phyloP scores from a whole-genome alignment of 2,329 filamentous ascomycete genomes.

The Clathrospora elynae region DNA sequence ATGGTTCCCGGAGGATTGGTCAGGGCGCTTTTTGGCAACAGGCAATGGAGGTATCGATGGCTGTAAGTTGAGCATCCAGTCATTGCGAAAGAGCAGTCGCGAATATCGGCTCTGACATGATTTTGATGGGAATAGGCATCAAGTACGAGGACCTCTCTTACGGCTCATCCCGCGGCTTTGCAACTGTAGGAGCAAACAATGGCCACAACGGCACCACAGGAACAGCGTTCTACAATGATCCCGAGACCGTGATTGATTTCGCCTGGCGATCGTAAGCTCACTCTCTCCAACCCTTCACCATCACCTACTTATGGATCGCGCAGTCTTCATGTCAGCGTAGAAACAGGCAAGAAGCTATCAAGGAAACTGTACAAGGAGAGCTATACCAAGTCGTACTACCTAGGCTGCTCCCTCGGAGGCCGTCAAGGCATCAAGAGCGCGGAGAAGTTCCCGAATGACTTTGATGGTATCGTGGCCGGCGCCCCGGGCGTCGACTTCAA shows the following conservation, averaged over 20 bases:
- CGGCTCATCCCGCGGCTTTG: conserved; percentile 44
- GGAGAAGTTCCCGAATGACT: conserved; percentile 40
- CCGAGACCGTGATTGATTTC: conserved; percentile 56
- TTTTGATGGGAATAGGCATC: conserved; percentile 40
- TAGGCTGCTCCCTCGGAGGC: conserved; percentile 44
- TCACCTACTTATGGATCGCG: not conserved
- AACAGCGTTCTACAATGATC: conserved; percentile 51
- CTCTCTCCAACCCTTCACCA: too few relatives aligned
- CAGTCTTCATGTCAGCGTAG: conserved; percentile 48
- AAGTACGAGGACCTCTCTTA: conserved; percentile 51
- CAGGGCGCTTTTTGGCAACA: conserved; percentile 46
- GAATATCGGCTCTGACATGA: too few relatives aligned
- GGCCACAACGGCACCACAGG: conserved; percentile 54
- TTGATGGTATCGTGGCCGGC: conserved; percentile 44
- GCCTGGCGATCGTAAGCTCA: conserved; percentile 48
- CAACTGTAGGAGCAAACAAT: conserved; percentile 49
- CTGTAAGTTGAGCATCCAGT: conserved; percentile 37
- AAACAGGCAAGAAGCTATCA: conserved; percentile 47
- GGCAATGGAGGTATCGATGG: conserved; percentile 52
- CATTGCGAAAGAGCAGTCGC: not conserved
- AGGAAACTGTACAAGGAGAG: conserved; percentile 46
- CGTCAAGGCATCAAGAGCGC: conserved; percentile 40
- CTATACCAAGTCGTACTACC: conserved; percentile 48
- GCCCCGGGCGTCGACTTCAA: conserved; percentile 42
- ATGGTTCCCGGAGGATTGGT: conserved; percentile 48